Base-by-base conservation (phyloP, 371 early-diverging fungal species). In the Mortierella sp. region DNA sequence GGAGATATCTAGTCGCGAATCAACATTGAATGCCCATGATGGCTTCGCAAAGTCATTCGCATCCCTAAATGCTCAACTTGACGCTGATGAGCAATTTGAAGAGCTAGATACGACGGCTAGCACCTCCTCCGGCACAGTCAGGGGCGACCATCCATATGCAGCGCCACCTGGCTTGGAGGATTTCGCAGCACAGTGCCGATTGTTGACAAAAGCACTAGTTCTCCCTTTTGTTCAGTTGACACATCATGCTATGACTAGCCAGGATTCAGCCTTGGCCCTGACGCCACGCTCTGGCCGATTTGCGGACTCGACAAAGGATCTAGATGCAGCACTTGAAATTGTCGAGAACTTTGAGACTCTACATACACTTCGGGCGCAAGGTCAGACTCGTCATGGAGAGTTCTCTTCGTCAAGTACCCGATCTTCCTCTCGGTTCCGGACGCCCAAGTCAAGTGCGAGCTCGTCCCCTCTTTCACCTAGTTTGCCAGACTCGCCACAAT, bases 221-320 rank as follows among this genome's bases (percentile, higher is more conserved):
- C 68, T 82, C 21, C 83, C 83, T 4, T 82, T 82, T 57, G 65
- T 82, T 25, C 81, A 81, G 57, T 52, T 81, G 59, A 82, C 83
- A 1, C 81, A 82, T 50, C 77, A 70, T 57, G 81, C 81, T 14
- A 82, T 82, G 83, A 76, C 81, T n/a, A 81, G 81, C 44, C 81
- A 82, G 63, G 69, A 80, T 37, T 75, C 82, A 1, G 70, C 66
- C 12, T 46, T 75, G n/a, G 64, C 81, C 4, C 43, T 81, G 25
- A 37, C 63, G 0, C 76, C 80, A 11, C 68, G 70, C 18, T 43
- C 66, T 4, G 60, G 63, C 50, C 63, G 65, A 19, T 47, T 70
- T 26, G 48, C 64, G 1, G 71, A 69, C 19, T 43, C 64, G 5
- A n/a, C 64, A 1, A 23, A 23, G 11, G 76, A 75, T 19, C 23